phyloP scores from a whole-genome alignment of 2,329 filamentous ascomycete species.

The Diaporthe sp. region DNA sequence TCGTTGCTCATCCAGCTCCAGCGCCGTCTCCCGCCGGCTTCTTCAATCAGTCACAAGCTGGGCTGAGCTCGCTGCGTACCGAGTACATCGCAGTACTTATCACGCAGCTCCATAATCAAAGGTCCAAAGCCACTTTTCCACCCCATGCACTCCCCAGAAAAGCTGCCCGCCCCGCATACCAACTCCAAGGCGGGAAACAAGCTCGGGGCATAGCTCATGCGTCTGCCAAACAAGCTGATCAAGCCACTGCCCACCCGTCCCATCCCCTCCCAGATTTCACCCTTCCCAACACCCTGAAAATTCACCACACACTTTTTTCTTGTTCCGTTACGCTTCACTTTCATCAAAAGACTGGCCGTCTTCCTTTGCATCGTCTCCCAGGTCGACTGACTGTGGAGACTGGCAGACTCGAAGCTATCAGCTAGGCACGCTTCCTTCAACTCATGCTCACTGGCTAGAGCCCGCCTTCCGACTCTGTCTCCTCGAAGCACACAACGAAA shows the following conservation, averaged over 20 bases:
- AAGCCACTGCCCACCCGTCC: conserved; percentile 22
- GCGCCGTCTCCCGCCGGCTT: background rate
- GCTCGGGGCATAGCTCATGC: conserved; percentile 28
- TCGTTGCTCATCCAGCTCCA: background rate
- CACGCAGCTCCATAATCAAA: conserved; percentile 18
- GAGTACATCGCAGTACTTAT: conserved; percentile 25
- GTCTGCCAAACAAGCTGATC: conserved; percentile 21
- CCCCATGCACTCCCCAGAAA: conserved; percentile 24
- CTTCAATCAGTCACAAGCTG: background rate
- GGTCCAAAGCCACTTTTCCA: background rate
- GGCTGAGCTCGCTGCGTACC: background rate
- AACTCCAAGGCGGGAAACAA: conserved; percentile 28
- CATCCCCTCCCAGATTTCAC: background rate
- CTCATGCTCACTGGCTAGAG: background rate
- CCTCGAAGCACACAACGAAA: background rate
- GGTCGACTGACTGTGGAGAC: conserved; percentile 4
- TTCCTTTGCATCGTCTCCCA: background rate
- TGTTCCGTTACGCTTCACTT: background rate
- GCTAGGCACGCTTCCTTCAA: background rate
- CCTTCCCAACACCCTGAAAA: background rate
- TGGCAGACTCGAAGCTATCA: conserved; percentile 8
- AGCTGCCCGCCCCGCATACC: conserved; percentile 26
- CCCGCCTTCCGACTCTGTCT: background rate
- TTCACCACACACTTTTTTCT: background rate
- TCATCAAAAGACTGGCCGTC: background rate